These are phyloP conservation scores for Coniochaeta hoffmannii DNA, from an alignment of 2,329 filamentous ascomycete species.

Conservation along the genomic window DNA sequence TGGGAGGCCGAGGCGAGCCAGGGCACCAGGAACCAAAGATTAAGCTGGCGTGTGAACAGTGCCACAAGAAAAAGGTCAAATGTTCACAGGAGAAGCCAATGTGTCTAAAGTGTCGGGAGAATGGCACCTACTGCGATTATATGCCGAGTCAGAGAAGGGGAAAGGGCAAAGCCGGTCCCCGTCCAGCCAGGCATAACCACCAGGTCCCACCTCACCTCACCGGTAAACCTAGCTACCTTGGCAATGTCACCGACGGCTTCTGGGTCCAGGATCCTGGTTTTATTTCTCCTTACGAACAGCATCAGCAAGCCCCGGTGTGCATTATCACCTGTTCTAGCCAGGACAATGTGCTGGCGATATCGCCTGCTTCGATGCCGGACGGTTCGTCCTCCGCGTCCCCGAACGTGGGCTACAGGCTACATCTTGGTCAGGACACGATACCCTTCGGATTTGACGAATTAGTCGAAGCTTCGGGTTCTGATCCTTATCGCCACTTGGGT, in stretches of 20 bases:
- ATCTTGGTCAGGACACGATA: not conserved
- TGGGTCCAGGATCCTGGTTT: not conserved
- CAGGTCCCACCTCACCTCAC: too few species aligned
- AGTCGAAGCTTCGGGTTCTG: not conserved
- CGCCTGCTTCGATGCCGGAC: not conserved
- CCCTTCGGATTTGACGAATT: not conserved
- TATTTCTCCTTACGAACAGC: too few species aligned
- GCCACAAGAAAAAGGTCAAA: constrained; percentile 49
- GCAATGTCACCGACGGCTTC: too few species aligned
- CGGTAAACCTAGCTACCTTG: too few species aligned
- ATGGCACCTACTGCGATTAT: constrained; percentile 42
- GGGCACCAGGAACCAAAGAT: not conserved
- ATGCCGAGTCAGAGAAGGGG: constrained; percentile 45
- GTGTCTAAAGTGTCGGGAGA: constrained; percentile 42
- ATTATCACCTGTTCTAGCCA: too few species aligned
- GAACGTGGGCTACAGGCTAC: not conserved
- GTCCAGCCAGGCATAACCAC: constrained; percentile 11
- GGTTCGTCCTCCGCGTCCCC: too few species aligned
- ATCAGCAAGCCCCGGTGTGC: too few species aligned
- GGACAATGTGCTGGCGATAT: not conserved
- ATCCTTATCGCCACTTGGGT: not conserved
- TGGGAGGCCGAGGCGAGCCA: too few species aligned
- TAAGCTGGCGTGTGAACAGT: constrained; percentile 40
- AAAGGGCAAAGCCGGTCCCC: constrained; percentile 36
- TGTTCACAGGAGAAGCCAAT: constrained; percentile 46